Base-by-base conservation (phyloP, 179 eudicot species). In the Nepenthes alata region DNA sequence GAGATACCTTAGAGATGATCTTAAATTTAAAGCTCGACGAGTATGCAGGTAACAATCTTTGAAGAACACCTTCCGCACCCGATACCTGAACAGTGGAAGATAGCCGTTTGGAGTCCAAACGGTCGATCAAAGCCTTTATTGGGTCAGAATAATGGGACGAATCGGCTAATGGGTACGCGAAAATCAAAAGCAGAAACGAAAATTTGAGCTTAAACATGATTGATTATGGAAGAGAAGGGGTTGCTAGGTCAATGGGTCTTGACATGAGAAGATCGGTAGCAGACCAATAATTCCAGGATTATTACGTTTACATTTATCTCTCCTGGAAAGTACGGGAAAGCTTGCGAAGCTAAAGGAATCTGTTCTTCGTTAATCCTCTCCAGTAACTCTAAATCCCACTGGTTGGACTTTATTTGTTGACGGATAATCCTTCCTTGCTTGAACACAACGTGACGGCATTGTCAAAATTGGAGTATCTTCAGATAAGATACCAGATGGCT, bases 21-120 rank as follows among this genome's bases (percentile, higher is more conserved):
- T 80, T 63, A 75, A 91, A 86, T 10, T 79, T 68, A 67, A 91
- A 91, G 64, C 80, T 75, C 61, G 83, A 82, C 39, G 77, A 73
- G 64, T 91, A 86, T 73, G 84, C 70, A 14, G 96, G 96, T 65
- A 91, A 77, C 65, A 88, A 67, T 60, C 97, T 85, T 11, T 56
- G 75, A 66, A 91, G 85, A 76, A 91, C 76, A 54, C 77, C 87
- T 63, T 67, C 72, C n/a, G 85, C 87, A 38, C 96, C 97, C 61
- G 77, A 63, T 82, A 82, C 82, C 75, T 91, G 96, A 12, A 76
- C 72, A 8, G 64, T 41, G 35, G 84, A 54, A 62, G 88, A 74
- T 60, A 85, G 63, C 60, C 72, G 68, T 15, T 83, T 72, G 65
- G 74, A 49, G 38, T 83, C 85, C 72, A 90, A 67, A 51, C 78